Base-by-base conservation (phyloP, 2,329 filamentous ascomycete genomes). In the Neonectria neomacrospora region DNA sequence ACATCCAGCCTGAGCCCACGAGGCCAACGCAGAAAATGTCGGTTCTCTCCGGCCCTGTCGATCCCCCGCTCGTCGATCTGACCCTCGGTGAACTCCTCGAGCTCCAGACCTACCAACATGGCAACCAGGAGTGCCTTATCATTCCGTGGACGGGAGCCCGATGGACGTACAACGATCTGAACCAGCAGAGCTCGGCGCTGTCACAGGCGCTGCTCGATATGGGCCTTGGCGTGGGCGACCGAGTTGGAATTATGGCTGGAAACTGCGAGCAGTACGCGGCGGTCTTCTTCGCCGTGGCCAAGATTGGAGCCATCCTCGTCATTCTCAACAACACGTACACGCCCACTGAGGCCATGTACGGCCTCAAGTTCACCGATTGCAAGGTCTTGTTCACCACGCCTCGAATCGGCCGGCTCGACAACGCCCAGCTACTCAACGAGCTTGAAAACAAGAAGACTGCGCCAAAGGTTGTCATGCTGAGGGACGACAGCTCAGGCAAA, bases 291-390 rank as follows among this genome's bases (percentile, higher is more conserved):
- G 90, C 90, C 3, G 89, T 88, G 11, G 88, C 89, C 42, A 83
- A 87, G 50, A 84, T 91, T 18, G 89, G 90, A 10, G 88, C 86
- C 50, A 88, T 91, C 48, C 81, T 94, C 55, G 91, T 94, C 28
- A 92, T 94, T 47, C 80, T 94, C 68, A 94, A 94, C 80, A 94
- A 93, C 78, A 94, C 91, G 0, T 94, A 94, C 75, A 94, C 91
- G 1, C 84, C 89, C 2, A 86, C 85, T 1, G 91, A 94, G 78
- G 88, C 90, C 51, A 84, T 88, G 74, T 90, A 91, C 76, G 91
- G 90, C 10, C 77, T 94, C 28, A 84, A 85, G 58, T 92, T 93
- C 73, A 88, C 90, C 16, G 90, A 87, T 67, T 93, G 89, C 79
- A 90, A 88, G 70, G 76, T 94, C 3, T 82, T 94, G 42, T 94